Base-by-base conservation (phyloP, 306 rosid genomes). In the Clitoria ternatea region DNA sequence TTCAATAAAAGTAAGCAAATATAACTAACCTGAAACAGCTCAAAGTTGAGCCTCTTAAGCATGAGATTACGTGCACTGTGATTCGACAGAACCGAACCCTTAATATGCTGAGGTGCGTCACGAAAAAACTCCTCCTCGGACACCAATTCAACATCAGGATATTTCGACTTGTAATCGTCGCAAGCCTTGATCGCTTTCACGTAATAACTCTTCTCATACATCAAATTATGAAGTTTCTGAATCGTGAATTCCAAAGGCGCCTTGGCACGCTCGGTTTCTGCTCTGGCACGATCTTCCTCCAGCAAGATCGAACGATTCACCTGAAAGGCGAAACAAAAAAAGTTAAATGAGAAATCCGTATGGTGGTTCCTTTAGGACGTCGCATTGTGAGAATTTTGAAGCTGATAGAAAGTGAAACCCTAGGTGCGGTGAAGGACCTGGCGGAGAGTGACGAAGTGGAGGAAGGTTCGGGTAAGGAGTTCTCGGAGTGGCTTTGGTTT, bases 131-230 rank as follows among this genome's bases (percentile, higher is more conserved):
- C 87, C 39, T 89, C 88, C 71, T 85, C 89, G 0, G 86, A 74
- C 6, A 87, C 94, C 7, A 91, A 81, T 8, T 91, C 96, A 22
- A 89, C 84, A 53, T 82, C 86, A 0, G 96, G 85, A 70, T 87
- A 84, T 61, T 87, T 91, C 1, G 97, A 78, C 60, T 84, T 89
- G 78, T 89, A 91, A 66, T 89, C 91, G 43, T 81, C 84, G 75
- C 97, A 91, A 36, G 96, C 93, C 71, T 89, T 91, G 13, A 91
- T 87, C 9, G 97, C 97, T 64, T 92, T 91, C 7, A 85, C 77
- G 56, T 87, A 89, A 65, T 87, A 91, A 70, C 92, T 86, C 75
- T 89, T 91, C 79, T 91, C 96, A 33, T 91, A 91, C 84, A 77
- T 84, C 63, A 91, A 74, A 53, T 91, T 91, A 66, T 91, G 92